phyloP scores from a whole-genome alignment of 192 early-diverging fungal genomes.

The Backusella mclennaniae region DNA sequence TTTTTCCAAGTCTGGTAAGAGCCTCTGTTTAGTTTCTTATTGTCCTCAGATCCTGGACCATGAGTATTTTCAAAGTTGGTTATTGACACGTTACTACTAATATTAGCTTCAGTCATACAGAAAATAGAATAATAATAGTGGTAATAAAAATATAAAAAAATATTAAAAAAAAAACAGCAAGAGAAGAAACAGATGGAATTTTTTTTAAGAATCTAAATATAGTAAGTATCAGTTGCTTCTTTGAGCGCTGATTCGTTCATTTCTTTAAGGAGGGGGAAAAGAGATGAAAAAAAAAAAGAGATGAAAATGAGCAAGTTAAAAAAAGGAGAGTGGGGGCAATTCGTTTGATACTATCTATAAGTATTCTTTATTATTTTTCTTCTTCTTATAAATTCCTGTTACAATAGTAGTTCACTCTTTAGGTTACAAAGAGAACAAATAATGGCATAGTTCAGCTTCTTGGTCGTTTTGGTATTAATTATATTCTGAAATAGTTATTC shows the following conservation, averaged over 20 bases:
- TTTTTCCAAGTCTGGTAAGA: background rate
- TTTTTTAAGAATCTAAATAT: constrained; percentile 8
- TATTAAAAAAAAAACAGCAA: background rate
- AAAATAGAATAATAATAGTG: background rate
- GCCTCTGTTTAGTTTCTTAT: background rate
- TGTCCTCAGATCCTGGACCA: background rate
- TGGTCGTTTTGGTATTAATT: background rate
- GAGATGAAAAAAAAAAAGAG: background rate
- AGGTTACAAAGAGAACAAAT: background rate
- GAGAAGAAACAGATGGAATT: background rate
- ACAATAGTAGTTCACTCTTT: background rate
- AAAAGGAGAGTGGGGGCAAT: background rate
- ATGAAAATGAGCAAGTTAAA: background rate
- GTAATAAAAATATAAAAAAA: background rate
- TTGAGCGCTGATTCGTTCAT: background rate
- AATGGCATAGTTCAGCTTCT: background rate
- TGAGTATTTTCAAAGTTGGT: background rate
- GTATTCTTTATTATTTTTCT: background rate
- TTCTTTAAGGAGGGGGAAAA: background rate
- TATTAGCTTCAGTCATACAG: background rate
- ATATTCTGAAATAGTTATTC: background rate
- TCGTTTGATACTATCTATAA: background rate
- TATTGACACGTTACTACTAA: background rate
- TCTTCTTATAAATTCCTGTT: background rate
- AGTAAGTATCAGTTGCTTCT: background rate